These are phyloP conservation scores for Calonectria pauciramosa DNA, from an alignment of 2,329 filamentous ascomycete genomes.

Conservation along the genomic window DNA sequence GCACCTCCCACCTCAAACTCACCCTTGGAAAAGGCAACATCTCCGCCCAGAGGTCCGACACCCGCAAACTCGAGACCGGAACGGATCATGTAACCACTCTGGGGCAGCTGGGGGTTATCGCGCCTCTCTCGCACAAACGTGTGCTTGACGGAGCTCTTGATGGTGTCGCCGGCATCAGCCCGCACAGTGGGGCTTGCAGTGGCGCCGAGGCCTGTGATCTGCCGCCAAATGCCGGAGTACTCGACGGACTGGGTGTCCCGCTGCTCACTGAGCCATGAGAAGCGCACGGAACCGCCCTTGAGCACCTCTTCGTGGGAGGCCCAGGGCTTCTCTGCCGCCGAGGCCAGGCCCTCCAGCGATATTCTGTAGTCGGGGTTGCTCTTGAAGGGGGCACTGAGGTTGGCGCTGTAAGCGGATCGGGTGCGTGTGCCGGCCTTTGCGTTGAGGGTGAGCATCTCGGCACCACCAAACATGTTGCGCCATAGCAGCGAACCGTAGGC, in stretches of 20 bases:
- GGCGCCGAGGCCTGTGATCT: conserved; percentile 83
- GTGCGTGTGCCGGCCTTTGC: conserved; percentile 92
- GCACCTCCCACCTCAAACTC: conserved; percentile 87
- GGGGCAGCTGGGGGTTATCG: conserved; percentile 88
- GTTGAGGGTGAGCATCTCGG: conserved; percentile 89
- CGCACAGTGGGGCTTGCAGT: conserved; percentile 86
- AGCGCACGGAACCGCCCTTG: conserved; percentile 81
- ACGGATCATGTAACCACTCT: conserved; percentile 84
- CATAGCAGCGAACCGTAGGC: conserved; percentile 90
- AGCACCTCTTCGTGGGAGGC: conserved; percentile 93
- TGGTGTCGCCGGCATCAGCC: conserved; percentile 87
- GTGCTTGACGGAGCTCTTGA: conserved; percentile 90
- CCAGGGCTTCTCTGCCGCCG: conserved; percentile 90
- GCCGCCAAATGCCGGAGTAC: conserved; percentile 88
- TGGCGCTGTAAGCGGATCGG: conserved; percentile 89
- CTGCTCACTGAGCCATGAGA: conserved; percentile 77
- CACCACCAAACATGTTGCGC: conserved; percentile 95
- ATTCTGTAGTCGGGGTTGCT: conserved; percentile 87
- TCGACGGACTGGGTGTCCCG: conserved; percentile 82
- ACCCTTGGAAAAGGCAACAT: conserved; percentile 95
- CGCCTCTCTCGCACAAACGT: conserved; percentile 84
- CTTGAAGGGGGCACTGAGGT: conserved; percentile 84
- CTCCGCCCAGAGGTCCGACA: conserved; percentile 84
- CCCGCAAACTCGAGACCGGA: conserved; percentile 88
- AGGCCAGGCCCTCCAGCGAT: conserved; percentile 84